Percentiles rank a stretch among this genome's conserved stretches.
These are phyloP conservation scores for Cadophora sp. DNA, from an alignment of 2,329 filamentous ascomycete genomes.

Conservation along the genomic window DNA sequence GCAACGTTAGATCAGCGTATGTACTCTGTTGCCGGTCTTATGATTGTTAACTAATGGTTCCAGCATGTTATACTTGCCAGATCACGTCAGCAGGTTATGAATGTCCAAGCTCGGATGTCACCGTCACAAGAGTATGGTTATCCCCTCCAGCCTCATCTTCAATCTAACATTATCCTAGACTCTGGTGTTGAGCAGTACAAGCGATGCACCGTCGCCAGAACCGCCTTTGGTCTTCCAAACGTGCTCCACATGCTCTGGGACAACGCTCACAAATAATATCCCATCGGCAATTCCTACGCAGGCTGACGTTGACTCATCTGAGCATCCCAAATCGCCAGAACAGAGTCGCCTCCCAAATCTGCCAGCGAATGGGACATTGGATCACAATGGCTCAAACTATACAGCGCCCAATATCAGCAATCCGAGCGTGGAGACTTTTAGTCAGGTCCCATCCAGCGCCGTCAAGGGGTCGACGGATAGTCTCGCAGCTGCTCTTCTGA, in stretches of 20 bases:
- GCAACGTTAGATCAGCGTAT: constrained; percentile 21
- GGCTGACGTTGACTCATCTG: not conserved
- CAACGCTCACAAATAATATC: not conserved
- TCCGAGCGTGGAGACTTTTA: not conserved
- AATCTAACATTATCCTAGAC: constrained; percentile 12
- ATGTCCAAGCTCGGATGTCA: constrained; percentile 26
- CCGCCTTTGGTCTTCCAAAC: constrained; percentile 13
- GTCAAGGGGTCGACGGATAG: not conserved
- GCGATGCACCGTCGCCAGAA: constrained; percentile 12
- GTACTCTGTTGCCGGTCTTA: not conserved
- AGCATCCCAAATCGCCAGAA: not conserved
- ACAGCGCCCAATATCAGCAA: not conserved
- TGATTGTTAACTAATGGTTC: not conserved
- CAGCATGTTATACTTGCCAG: constrained; percentile 27
- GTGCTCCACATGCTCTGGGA: constrained; percentile 21
- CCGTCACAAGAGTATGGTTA: constrained; percentile 20
- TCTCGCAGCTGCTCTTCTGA: not conserved
- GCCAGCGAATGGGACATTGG: not conserved
- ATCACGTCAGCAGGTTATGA: constrained; percentile 20
- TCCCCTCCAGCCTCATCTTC: not conserved
- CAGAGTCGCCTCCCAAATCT: not conserved
- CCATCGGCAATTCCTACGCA: not conserved
- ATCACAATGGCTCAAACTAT: not conserved
- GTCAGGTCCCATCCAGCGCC: constrained; percentile 1
- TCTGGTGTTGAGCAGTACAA: constrained; percentile 8